These are phyloP conservation scores for Xerocomus amazonicus DNA, from an alignment of 1,284 basidiomycete genomes.

Conservation along the genomic window DNA sequence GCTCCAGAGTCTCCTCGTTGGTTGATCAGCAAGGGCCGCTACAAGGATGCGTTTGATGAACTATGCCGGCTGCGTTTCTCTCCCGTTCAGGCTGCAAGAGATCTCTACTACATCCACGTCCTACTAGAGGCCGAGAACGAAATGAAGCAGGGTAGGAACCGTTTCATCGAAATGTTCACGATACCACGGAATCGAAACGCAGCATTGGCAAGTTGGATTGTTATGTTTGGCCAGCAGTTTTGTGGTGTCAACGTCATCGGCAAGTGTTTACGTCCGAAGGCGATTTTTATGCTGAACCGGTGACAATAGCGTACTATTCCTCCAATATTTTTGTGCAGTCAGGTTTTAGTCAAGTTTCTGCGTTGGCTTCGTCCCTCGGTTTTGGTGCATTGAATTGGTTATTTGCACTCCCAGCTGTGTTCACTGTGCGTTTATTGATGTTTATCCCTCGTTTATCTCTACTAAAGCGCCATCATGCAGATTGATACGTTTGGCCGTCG, in stretches of 20 bases:
- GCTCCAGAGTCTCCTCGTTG: constrained; percentile 69
- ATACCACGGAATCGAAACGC: constrained; percentile 75
- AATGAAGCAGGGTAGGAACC: constrained; percentile 48
- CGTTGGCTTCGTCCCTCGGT: constrained; percentile 66
- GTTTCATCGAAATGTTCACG: constrained; percentile 65
- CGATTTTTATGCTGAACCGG: constrained; percentile 40
- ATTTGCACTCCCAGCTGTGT: constrained; percentile 62
- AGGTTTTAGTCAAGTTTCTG: constrained; percentile 45
- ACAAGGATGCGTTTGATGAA: constrained; percentile 62
- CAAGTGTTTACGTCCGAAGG: constrained; percentile 46
- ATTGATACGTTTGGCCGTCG: constrained; percentile 71
- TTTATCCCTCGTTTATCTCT: not conserved
- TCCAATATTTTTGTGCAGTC: constrained; percentile 63
- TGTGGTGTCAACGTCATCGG: constrained; percentile 64
- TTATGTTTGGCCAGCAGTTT: constrained; percentile 73
- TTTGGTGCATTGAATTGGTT: constrained; percentile 69
- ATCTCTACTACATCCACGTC: constrained; percentile 70
- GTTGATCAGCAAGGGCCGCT: constrained; percentile 67
- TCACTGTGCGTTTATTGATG: constrained; percentile 24
- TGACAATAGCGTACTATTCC: constrained; percentile 62
- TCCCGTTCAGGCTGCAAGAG: constrained; percentile 73
- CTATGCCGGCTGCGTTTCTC: constrained; percentile 62
- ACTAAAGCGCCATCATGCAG: constrained; percentile 11
- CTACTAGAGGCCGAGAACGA: constrained; percentile 64
- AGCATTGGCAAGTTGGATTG: constrained; percentile 60